Evolutionary conservation across 2,329 filamentous ascomycete genomes (phyloP), one percentile per base, ranked within the genome.

Genomic region (Ophiostoma perfectum): DNA sequence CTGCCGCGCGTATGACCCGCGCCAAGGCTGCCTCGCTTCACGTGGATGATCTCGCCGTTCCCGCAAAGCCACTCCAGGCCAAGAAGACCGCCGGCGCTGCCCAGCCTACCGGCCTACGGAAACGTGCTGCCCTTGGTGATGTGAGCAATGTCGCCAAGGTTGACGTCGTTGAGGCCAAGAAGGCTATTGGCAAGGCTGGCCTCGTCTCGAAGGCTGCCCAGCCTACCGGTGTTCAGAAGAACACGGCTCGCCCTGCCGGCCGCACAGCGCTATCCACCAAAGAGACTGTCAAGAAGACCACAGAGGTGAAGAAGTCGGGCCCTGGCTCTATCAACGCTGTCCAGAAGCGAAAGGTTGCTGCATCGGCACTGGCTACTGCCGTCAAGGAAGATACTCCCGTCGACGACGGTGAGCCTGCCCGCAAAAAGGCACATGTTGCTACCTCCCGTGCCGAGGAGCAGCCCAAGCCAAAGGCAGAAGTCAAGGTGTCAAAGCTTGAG

Each of bases 81-180:
- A 66, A 66, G 38, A 66, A 66, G 47, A 7, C 65, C 5, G n/a
- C 49, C 9, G 70, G 82, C 74, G 78, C 83, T 64, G 83, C 82
- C 70, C 71, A 72, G 39, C 45, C 67, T 7, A 49, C 67, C 0
- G 76, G 74, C 64, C 78, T 78, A 69, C 86, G 90, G 76, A 95
- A 91, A 81, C 92, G 95, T 76, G 86, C 90, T 74, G 93, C 92
- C 65, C 85, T 99, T 49, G 93, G 91, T 69, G 95, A 99, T 81
- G 90, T 97, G 74, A 98, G 93, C 86, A 99, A 99, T 81, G 90
- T 96, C 72, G 88, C 88, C 74, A 98, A 97, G 79, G 84, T 85
- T 64, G 90, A 91, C 67, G 83, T 79, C 5, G 81, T 83, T 71
- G 90, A 91, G 68, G 86, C 84, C 73, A 96, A 96, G 84, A 97